Evolutionary conservation across 2,329 filamentous ascomycete genomes (phyloP).

Genomic region (Pyricularia pennisetigena): DNA sequence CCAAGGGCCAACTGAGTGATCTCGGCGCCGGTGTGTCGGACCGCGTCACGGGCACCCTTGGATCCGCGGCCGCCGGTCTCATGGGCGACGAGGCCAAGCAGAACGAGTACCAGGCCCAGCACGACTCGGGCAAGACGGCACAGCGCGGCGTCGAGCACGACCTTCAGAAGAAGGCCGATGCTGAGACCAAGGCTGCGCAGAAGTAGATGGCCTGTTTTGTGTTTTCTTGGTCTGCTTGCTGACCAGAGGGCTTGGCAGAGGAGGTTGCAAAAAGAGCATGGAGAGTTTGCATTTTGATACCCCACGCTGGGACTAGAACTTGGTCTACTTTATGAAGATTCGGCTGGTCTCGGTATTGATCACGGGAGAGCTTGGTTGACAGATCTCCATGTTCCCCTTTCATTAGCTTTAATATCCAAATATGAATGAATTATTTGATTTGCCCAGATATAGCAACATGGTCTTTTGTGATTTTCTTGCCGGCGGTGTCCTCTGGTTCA

Average conservation of each 20-base stretch:
- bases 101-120: constrained; percentile 55
- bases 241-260: too few species aligned
- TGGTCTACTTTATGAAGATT: neutral
- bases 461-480: too few species aligned
- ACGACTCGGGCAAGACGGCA: constrained; percentile 70
- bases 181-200: constrained; percentile 11
- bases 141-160: constrained; percentile 79
- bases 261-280: neutral
- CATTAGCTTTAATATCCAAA: neutral
- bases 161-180: constrained; percentile 60
- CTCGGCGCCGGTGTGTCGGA: constrained; percentile 56
- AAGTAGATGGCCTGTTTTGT: neutral
- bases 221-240: neutral
- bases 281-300: constrained; percentile 2
- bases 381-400: neutral
- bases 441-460: neutral
- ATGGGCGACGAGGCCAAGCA: constrained; percentile 61
- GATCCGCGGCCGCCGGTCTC: constrained; percentile 59
- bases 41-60: constrained; percentile 58
- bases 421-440: neutral
- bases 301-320: neutral
- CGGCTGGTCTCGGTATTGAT: neutral
- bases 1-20: constrained; percentile 71
- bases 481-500: too few species aligned
- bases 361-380: neutral